Base-by-base conservation (phyloP, 78 protist genomes). In the Dictyostelium capitatum region DNA sequence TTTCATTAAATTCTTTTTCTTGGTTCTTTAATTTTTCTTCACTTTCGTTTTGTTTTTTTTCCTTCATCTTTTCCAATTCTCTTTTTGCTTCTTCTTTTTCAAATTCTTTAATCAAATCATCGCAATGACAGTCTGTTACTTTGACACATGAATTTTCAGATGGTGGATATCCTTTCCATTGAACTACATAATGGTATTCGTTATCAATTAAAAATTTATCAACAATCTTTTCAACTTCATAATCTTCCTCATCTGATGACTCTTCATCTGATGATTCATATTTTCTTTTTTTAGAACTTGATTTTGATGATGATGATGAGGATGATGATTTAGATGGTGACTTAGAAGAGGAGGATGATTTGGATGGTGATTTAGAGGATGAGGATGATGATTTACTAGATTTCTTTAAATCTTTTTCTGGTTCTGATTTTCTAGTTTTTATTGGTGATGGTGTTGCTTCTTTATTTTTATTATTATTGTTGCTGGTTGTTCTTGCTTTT, bases 151-250 rank as follows among this genome's bases (percentile, higher is more conserved):
- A n/a, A 59, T 87, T 75, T 32, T 15, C 4, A 0, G 1, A 12
- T 9, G 11, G 12, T 6, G 30, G 32, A 51, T 47, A 79, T 8
- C 67, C 70, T 30, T 87, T 87, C 93, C 93, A 87, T 48, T 72
- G 28, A 9, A 87, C 10, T 3, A 64, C 51, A 37, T 78, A 87
- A 19, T 87, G 53, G 6, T 17, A 15, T 1, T 47, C 11, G 0
- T 82, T 82, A 23, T 74, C 69, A 8, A 43, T 32, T 59, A n/a
- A 54, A 6, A 59, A 43, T 46, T 43, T 64, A 32, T 51, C 92
- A 5, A 74, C 1, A 41, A 84, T 43, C 41, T 75, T 69, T 7
- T 84, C 77, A 1, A 84, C 92, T 23, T 84, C 92, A 74, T 30
- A 84, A 15, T 51, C 59, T 0, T 20, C 74, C 0, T 56, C 72